Base-by-base conservation (phyloP, 352 stramenopile genomes). In the Phytophthora tentaculata region DNA sequence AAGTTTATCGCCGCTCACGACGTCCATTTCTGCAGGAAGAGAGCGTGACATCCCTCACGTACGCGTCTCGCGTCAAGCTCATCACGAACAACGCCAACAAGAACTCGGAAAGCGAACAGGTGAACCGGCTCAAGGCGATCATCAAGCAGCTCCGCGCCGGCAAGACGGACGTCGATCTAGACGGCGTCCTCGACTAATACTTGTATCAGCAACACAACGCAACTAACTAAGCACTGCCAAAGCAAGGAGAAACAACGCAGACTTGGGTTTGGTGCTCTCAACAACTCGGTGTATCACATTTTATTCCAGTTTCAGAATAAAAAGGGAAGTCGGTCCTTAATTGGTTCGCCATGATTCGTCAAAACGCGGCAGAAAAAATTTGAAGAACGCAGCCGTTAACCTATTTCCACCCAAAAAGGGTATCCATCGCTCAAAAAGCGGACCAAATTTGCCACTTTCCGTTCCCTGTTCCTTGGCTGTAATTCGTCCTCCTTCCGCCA, bases 1-100 rank as follows among this genome's bases (percentile, higher is more conserved):
- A 43, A 17, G 10, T 16, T 10, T 4, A 17, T 17, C 14, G 44
- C 10, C 13, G 19, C 19, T 74, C 29, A 56, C 35, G 14, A 39
- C 8, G 14, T 43, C 9, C 23, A 16, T 49, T 43, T 16, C 26
- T 29, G 3, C 58, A 90, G 81, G 88, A 96, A 65, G 86, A 95
- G 75, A 95, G 85, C 2, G 83, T 91, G 67, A 96, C 88, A 24
- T 93, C 84, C 49, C 78, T 95, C 44, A 79, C 83, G 54, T 94
- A 96, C 64, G 88, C 88, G 41, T 91, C 88, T 20, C 84, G 88
- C 41, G 88, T 96, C 14, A 96, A 96, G 64, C 83, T 96, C 63
- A 96, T 96, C 77, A 96, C 88, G 24, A 96, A 96, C 74, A 91
- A 76, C 67, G 86, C 88, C 55, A 94, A 92, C 76, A 96, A 96